phyloP scores from a whole-genome alignment of 306 rosid species.

The Pyrus pyrifolia region DNA sequence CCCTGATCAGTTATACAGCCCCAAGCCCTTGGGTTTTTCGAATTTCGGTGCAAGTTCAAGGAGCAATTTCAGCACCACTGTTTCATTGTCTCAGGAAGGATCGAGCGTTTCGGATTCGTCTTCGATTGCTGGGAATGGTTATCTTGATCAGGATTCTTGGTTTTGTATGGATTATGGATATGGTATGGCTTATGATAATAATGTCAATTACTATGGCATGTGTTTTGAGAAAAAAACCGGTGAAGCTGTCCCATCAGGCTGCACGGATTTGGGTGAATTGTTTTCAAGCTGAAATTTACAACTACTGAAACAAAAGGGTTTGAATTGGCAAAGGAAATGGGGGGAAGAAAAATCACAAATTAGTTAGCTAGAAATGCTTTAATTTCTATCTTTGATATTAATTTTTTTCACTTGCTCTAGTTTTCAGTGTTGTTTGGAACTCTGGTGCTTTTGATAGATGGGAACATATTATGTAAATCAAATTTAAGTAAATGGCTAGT shows the following conservation, averaged over 20 bases:
- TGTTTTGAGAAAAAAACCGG: constrained; percentile 27
- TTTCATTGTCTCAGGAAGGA: constrained; percentile 40
- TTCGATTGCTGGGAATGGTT: constrained; percentile 27
- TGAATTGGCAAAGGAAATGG: too few species aligned
- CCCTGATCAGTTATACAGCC: constrained; percentile 7
- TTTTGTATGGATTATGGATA: constrained; percentile 40
- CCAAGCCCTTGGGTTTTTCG: constrained; percentile 17
- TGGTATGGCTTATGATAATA: constrained; percentile 33
- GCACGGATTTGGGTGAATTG: constrained; percentile 38
- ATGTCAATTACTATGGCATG: constrained; percentile 12
- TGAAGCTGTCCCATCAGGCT: constrained; percentile 25
- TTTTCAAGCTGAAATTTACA: constrained; percentile 30
- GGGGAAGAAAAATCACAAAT: neutral
- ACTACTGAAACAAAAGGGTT: constrained; percentile 6
- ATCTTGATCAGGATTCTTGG: constrained; percentile 19
- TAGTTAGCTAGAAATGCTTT: neutral
- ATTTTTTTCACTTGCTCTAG: neutral
- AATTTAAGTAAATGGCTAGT: constrained; percentile 4
- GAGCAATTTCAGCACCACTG: neutral
- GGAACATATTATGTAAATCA: constrained; percentile 11
- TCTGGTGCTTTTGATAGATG: neutral
- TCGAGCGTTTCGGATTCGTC: constrained; percentile 36
- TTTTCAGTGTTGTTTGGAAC: neutral
- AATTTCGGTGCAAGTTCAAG: constrained; percentile 30
- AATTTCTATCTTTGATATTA: neutral